Evolutionary conservation across 2,329 filamentous ascomycete genomes (phyloP).

Genomic region (Sphaerostilbella broomeana): DNA sequence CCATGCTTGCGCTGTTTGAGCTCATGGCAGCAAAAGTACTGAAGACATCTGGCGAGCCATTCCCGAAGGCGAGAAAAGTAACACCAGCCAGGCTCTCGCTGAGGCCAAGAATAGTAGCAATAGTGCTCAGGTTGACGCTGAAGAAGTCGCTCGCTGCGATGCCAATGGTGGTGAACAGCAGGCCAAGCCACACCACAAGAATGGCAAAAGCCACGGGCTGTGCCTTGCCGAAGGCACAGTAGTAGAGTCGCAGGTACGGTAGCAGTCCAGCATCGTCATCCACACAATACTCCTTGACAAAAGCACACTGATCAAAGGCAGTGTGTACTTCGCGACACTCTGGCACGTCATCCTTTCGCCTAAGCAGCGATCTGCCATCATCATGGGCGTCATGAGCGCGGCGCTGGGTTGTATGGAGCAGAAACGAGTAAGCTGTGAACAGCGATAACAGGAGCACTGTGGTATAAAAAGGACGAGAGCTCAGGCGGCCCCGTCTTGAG

Average conservation of each 20-base stretch:
- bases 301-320: slow-evolving; percentile 76
- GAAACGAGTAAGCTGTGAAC: slow-evolving; percentile 39
- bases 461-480: slow-evolving; percentile 43
- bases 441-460: slow-evolving; percentile 41
- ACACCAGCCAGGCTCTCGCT: slow-evolving; percentile 95
- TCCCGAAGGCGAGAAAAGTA: slow-evolving; percentile 93
- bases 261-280: slow-evolving; percentile 88
- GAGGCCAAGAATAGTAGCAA: slow-evolving; percentile 80
- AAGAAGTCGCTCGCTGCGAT: slow-evolving; percentile 98
- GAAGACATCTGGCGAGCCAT: slow-evolving; percentile 96
- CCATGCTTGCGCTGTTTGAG: slow-evolving; percentile 94
- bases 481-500: slow-evolving; percentile 29
- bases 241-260: slow-evolving; percentile 85
- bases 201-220: slow-evolving; percentile 74
- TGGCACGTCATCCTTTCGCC: slow-evolving; percentile 24
- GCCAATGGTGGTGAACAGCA: slow-evolving; percentile 94
- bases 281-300: slow-evolving; percentile 72
- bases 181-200: slow-evolving; percentile 72
- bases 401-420: slow-evolving; percentile 23
- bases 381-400: slow-evolving; percentile 7
- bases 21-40: slow-evolving; percentile 98
- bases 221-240: slow-evolving; percentile 64
- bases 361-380: slow-evolving; percentile 15
- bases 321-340: slow-evolving; percentile 76
- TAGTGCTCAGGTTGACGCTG: slow-evolving; percentile 91